phyloP scores from a whole-genome alignment of 208 protist genomes.

The Trypanosoma melophagium region DNA sequence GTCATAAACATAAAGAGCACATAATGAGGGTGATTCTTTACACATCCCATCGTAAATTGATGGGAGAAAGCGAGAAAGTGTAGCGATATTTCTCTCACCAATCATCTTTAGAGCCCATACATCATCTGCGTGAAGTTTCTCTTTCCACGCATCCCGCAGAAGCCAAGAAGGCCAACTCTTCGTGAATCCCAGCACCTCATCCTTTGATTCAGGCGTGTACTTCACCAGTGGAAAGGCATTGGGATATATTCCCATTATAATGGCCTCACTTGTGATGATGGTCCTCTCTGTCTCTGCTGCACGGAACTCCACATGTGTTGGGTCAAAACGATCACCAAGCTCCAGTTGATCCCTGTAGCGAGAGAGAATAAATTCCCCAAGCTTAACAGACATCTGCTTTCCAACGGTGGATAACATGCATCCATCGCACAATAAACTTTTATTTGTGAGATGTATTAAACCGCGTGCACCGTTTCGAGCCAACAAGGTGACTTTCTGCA shows the following conservation, averaged over 20 bases:
- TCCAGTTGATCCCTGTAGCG: slow-evolving; percentile 6
- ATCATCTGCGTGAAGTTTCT: slow-evolving; percentile 20
- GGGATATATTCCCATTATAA: slow-evolving; percentile 18
- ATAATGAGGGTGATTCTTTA: slow-evolving; percentile 14
- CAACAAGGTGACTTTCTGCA: slow-evolving; percentile 19
- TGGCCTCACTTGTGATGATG: slow-evolving; percentile 11
- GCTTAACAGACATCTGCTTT: slow-evolving; percentile 16
- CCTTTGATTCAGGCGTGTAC: neutral
- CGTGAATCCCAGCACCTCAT: slow-evolving; percentile 12
- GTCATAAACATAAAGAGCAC: slow-evolving; percentile 25
- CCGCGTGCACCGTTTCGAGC: slow-evolving; percentile 22
- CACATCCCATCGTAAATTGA: neutral
- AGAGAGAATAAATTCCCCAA: slow-evolving; percentile 8
- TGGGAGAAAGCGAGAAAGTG: slow-evolving; percentile 18
- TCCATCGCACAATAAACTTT: slow-evolving; percentile 10
- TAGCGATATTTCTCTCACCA: neutral
- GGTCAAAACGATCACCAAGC: slow-evolving; percentile 10
- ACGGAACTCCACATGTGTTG: neutral
- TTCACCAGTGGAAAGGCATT: slow-evolving; percentile 12
- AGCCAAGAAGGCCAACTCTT: slow-evolving; percentile 24
- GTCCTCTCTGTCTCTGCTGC: slow-evolving; percentile 16
- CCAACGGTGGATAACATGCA: slow-evolving; percentile 9
- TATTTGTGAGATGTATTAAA: neutral
- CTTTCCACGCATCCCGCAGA: slow-evolving; percentile 11
- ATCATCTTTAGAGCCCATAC: slow-evolving; percentile 17